Base-by-base conservation (phyloP, 2,329 filamentous ascomycete genomes). In the Daldinia eschscholtzii region DNA sequence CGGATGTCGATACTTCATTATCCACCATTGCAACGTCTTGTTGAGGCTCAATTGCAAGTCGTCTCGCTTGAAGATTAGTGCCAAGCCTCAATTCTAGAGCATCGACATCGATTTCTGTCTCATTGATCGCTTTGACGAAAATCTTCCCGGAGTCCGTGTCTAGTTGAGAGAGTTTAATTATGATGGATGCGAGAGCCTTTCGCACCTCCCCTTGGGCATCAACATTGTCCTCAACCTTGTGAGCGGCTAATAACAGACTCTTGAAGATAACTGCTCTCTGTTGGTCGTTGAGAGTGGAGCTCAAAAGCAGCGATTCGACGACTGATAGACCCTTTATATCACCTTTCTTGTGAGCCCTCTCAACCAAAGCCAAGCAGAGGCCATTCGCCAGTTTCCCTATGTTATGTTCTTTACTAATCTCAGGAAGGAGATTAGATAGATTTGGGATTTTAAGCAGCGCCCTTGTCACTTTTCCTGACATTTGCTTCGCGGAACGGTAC, bases 21-120 rank as follows among this genome's bases (percentile, higher is more conserved):
- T 78, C 83, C 18, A 80, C 81, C 84, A 88, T 88, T 15, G 83
- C 79, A 7, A 82, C 80, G 71, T 89, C 86, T 30, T 86, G 85
- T 55, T 85, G 81, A 26, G 82, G 77, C 1, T 82, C 73, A 58
- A 83, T 82, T n/a, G 85, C 82, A 18, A 88, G 79, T 41, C 84
- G 78, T 50, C 86, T 83, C 6, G 87, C 86, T 44, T 91, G 87
- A 68, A 94, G 88, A 9, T 89, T 87, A 7, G 91, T 88, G 62
- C 93, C 90, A 20, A 97, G 84, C 72, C 89, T 91, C 81, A 93
- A 86, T 80, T 96, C 92, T 18, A 96, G 81, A 55, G 89, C 87
- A 67, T 93, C 88, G 50, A 96, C 87, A 74, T 96, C 91, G 67
- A 93, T 85, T 12, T 90, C 87, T 6, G 89, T 86, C 44, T 91